Percentiles rank a stretch among this genome's conserved stretches.
Conservation (phyloP, 2,329 filamentous ascomycete species). For the Phaeosphaeria sp. region DNA sequence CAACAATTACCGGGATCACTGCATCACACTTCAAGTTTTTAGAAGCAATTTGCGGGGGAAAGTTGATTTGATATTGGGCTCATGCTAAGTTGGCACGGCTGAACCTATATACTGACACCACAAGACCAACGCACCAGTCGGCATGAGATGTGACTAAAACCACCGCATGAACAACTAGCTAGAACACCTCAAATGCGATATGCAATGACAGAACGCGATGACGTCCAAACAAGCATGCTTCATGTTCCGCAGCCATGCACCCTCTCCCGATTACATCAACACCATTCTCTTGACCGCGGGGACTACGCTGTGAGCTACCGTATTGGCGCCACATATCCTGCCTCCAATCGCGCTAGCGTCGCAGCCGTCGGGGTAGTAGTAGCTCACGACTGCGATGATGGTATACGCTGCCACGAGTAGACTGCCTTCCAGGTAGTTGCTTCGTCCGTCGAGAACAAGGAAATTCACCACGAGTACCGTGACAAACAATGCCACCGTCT, state of each 20-base stretch:
- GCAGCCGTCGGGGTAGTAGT: conserved; percentile 57
- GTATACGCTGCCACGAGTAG: conserved; percentile 78
- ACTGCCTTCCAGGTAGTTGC: conserved; percentile 81
- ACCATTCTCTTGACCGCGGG: conserved; percentile 28
- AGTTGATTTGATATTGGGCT: background rate
- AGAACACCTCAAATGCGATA: background rate
- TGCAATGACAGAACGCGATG: background rate
- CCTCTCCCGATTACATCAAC: conserved; percentile 11
- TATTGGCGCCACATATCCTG: conserved; percentile 29
- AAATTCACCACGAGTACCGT: conserved; percentile 87
- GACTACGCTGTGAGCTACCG: conserved; percentile 13
- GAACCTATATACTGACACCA: background rate
- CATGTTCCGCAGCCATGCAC: background rate
- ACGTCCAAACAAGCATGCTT: background rate
- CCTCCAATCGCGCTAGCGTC: conserved; percentile 55
- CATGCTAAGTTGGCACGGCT: background rate
- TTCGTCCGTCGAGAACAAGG: conserved; percentile 81
- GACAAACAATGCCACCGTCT: conserved; percentile 78
- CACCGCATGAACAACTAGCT: background rate
- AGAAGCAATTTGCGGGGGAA: background rate
- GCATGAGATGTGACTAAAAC: background rate
- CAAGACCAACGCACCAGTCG: background rate
- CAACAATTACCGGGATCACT: background rate
- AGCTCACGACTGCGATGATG: conserved; percentile 71
- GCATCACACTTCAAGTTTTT: background rate